Base-by-base conservation (phyloP, 192 early-diverging fungal genomes). In the Podochytrium sp. region DNA sequence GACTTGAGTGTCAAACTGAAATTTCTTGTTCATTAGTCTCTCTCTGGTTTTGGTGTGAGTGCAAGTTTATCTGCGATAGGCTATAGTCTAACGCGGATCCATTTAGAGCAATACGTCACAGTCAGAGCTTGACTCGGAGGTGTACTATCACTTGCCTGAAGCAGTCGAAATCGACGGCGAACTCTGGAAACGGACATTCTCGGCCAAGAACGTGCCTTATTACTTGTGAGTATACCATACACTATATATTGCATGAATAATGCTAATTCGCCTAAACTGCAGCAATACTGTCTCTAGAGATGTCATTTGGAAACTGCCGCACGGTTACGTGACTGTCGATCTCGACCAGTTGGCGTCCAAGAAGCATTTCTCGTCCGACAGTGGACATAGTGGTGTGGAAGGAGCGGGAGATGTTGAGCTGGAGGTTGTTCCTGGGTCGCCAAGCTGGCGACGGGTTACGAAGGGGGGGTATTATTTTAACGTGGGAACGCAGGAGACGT, bases 371-470 rank as follows among this genome's bases (percentile, higher is more conserved):
- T 42, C 25, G 34, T 63, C 35, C 33, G 66, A 6, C 7, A 14
- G 33, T 30, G 29, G 34, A 33, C 38, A 27, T 63, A 25, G 65
- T 67, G 30, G 50, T 25, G 1, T 33, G n/a, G 43, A 52, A 47
- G 32, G 71, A 70, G 78, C 61, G 7, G 63, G 12, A 29, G 75
- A 79, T 10, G 43, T 32, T 43, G 75, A 60, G 12, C 41, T 76
- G 5, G 78, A 79, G 34, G n/a, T 64, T 30, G 78, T 86, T 1
- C 80, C 78, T 30, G 78, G 79, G 1, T 67, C 37, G 43, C 76
- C 85, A 20, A 74, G 83, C 37, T 86, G 85, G 85, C 65, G 81
- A 20, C 62, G 65, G 14, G 85, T 84, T n/a, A 78, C 77, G 56
- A 37, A 75, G 6, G 74, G 73, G 6, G 82, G 75, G 34, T 86